Base-by-base conservation (phyloP, 345 rosid species). In the Euclidium syriacum region DNA sequence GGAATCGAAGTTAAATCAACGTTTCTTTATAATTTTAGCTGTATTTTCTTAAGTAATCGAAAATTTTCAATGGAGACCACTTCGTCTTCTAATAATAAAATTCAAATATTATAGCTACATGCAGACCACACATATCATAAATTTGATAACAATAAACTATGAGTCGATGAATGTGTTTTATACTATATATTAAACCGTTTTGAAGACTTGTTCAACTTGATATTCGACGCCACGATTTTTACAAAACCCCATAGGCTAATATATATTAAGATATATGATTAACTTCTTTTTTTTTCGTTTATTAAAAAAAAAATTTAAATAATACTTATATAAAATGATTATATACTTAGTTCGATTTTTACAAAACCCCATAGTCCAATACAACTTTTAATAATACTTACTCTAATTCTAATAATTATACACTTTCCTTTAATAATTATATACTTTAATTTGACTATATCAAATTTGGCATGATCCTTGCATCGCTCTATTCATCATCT, bases 161-260 rank as follows among this genome's bases (percentile, higher is more conserved):
- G 50, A 53, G n/a, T n/a, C n/a, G n/a, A n/a, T n/a, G n/a, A 61
- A 34, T 68, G 41, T 43, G 10, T 52, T 43, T 18, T 34, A 19
- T 42, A 33, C 29, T 14, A 52, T 25, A 30, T 41, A 51, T 42
- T 43, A 16, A 12, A 50, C 35, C 8, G 17, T 9, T 50, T 58
- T 30, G 46, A 15, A 46, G 74, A 70, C 74, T 23, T 30, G 46
- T 62, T 70, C 74, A 54, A 54, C 52, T 23, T 55, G 24, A 54
- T 70, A 70, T 70, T 62, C 42, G 74, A 62, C 42, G 64, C 64
- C 74, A 70, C 74, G 74, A 62, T 70, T 70, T 15, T 46, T 55
- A 22, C 57, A 27, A 23, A 46, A 70, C n/a, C 10, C 8, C 22
- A 29, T 27, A 30, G 25, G 40, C 67, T 43, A 60, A 46, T 62